phyloP scores from a whole-genome alignment of 768 basidiomycete species.

The Xanthoconium stramineum region DNA sequence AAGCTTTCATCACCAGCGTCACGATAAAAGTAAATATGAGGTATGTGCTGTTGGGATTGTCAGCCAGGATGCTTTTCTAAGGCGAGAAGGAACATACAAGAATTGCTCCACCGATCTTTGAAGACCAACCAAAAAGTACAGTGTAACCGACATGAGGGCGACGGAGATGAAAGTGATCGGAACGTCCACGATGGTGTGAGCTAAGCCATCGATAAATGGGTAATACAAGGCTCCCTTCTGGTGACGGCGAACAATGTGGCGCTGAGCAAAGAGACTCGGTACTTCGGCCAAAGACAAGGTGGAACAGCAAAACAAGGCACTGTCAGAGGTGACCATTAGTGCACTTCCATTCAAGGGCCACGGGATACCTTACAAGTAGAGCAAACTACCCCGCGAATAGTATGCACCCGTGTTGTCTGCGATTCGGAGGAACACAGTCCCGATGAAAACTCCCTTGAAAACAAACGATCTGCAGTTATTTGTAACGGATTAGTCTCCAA shows the following conservation, averaged over 20 bases:
- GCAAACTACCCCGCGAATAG: constrained; percentile 64
- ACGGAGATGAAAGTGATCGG: constrained; percentile 35
- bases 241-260: constrained; percentile 42
- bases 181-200: constrained; percentile 43
- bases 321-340: constrained; percentile 29
- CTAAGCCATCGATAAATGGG: constrained; percentile 45
- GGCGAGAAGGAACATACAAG: constrained; percentile 7
- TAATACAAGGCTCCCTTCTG: constrained; percentile 45
- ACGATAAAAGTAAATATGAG: constrained; percentile 51
- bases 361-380: constrained; percentile 59
- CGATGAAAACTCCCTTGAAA: constrained; percentile 21
- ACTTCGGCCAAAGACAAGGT: constrained; percentile 53
- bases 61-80: constrained; percentile 23
- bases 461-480: constrained; percentile 33
- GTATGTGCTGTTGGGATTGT: constrained; percentile 48
- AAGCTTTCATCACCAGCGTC: constrained; percentile 66
- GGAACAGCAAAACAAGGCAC: constrained; percentile 47
- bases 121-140: constrained; percentile 22
- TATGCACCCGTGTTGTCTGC: constrained; percentile 31
- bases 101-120: constrained; percentile 20
- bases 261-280: constrained; percentile 42
- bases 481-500: constrained; percentile 2
- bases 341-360: not conserved
- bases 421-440: constrained; percentile 42
- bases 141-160: constrained; percentile 1